Base-by-base conservation (phyloP, 202 grass and related monocot species). In the Zizania palustris region DNA sequence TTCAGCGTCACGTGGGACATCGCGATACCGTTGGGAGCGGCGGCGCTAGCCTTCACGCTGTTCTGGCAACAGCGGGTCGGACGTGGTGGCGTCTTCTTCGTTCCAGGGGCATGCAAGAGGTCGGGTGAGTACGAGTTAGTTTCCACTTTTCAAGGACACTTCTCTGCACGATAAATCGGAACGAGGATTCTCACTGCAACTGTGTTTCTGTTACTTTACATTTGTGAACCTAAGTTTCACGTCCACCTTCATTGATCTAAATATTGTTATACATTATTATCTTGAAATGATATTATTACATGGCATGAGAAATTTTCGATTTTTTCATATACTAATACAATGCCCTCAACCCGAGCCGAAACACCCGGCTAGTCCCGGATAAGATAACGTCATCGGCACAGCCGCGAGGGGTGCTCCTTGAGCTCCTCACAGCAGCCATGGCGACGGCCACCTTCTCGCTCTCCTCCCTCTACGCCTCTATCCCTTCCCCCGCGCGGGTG, bases 1-100 rank as follows among this genome's bases (percentile, higher is more conserved):
- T 92, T 87, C 59, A 76, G 84, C 36, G 41, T 69, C 40, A 77
- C 60, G 7, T 96, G 92, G 89, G 89, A 96, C 78, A 65, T 89
- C 51, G 21, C 73, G 6, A 61, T 89, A 10, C 83, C 88, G 34
- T 89, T 84, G 42, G 81, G 41, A 69, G 77, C 86, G 44, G 8
- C 71, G 34, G 1, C 85, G 70, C 80, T 96, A 16, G 78, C 65
- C 14, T 19, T 73, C 45, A 1, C 89, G 13, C 2, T 96, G 9
- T 96, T 73, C 76, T 48, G 85, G 50, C 89, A 96, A 81, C 92
- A 96, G 84, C 83, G 60, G 3, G 49, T 67, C 41, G 78, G 76
- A 22, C 85, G 71, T 8, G 87, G 71, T 8, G 14, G 45, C 39
- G 48, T 55, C n/a, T 19, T 55, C 37, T 33, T 85, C 16, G 51